Conservation (phyloP, 257 asterid species). For the Verbascum thapsus region DNA sequence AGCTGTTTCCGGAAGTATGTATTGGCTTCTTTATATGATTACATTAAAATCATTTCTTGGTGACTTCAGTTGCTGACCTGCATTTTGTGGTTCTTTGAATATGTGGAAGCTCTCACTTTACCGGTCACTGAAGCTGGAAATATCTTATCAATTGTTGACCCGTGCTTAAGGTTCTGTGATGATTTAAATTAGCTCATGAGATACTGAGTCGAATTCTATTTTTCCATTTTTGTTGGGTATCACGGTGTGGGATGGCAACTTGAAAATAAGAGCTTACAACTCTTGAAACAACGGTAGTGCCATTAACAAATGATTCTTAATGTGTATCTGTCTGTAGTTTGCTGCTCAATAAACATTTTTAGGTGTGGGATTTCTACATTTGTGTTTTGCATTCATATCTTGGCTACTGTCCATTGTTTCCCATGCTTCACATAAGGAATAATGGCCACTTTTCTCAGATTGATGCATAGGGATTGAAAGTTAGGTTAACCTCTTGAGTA, state of each 20-base stretch:
- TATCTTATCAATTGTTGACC: conserved; percentile 10
- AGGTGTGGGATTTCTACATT: background rate
- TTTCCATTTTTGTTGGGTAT: conserved; percentile 15
- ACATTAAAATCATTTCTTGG: background rate
- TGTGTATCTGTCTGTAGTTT: background rate
- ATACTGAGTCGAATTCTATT: conserved; percentile 6
- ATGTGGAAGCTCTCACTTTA: conserved; percentile 3
- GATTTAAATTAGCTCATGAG: background rate
- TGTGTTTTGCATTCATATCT: background rate
- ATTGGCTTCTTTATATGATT: conserved; percentile 1
- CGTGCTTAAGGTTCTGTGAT: conserved; percentile 13
- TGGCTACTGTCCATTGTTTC: background rate
- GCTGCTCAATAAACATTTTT: background rate
- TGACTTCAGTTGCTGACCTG: background rate
- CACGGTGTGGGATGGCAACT: background rate
- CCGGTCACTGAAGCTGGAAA: conserved; percentile 11
- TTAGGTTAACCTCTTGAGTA: background rate
- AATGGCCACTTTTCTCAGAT: background rate
- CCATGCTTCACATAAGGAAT: conserved; percentile 3
- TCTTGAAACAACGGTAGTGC: conserved; percentile 2
- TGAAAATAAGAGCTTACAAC: background rate
- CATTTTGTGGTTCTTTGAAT: conserved; percentile 1
- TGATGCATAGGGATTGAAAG: background rate
- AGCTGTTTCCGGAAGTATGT: background rate
- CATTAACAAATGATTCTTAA: background rate